Base-by-base conservation (phyloP, 768 basidiomycete species). In the Dentipellis fragilis region DNA sequence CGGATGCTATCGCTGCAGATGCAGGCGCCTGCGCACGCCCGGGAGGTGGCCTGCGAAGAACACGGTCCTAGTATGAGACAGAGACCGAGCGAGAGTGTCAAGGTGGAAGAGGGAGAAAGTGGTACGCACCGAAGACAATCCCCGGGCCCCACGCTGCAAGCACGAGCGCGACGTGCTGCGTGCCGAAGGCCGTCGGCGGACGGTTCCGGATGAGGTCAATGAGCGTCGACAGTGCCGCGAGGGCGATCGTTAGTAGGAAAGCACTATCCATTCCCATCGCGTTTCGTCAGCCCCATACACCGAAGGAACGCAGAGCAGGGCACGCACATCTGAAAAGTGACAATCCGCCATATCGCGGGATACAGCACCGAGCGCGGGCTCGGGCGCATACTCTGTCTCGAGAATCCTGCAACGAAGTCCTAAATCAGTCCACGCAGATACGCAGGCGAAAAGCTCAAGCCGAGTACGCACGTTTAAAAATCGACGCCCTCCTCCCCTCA, bases 101-200 rank as follows among this genome's bases (percentile, higher is more conserved):
- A 21, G 23, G 11, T 9, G 48, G 2, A 16, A 10, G 29, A 49
- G 40, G 21, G 16, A 36, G 48, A 17, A 19, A 29, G 10, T n/a
- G 9, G 46, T 29, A 63, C 73, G 59, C 54, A 78, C 83, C 76
- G 60, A 85, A 80, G 37, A 83, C 63, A 19, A 85, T 36, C 10
- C 71, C 68, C 8, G 84, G 84, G 6, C 74, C 79, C 84, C 83
- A 86, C 10, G 74, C 81, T 9, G 71, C 74, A 22, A 84, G 66
- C 16, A 86, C 61, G 47, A 86, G 64, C 39, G 81, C 80, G 54
- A 87, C 63, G 64, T 87, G 81, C 57, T 87, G 84, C 29, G 83
- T 79, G 23, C 83, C 84, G 60, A 87, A 78, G 4, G 83, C 69
- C 12, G 75, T 67, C 2, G 84, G 81, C 21, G 66, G 51, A 1